Base-by-base conservation (phyloP, 257 asterid species). In the Salvia hispanica region DNA sequence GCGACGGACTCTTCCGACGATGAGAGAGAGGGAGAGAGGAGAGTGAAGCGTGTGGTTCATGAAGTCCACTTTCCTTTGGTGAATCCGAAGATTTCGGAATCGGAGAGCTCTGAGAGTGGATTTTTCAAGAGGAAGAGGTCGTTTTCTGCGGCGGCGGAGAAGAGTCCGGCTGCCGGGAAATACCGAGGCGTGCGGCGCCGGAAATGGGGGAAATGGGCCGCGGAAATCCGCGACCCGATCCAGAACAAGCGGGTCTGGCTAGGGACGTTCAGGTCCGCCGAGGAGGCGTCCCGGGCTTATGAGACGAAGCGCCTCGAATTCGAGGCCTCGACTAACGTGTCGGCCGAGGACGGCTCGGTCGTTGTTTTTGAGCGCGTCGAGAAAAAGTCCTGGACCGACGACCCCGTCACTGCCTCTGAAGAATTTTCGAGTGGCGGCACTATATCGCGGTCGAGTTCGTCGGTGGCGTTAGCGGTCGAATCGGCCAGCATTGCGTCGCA, bases 121-220 rank as follows among this genome's bases (percentile, higher is more conserved):
- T 54, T 18, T 47, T 31, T 57, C 8, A 79, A 69, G 71, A 83
- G 80, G 67, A 75, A 50, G 42, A n/a, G 40, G 40, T 36, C 52
- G 5, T 40, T 66, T 2, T 37, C 73, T 2, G 31, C 31, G 12
- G 58, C 52, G 39, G 15, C 31, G 21, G 75, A 62, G 9, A 44
- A 65, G 0, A 55, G 40, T 18, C 71, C 83, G 0, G 73, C 68
- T 39, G 5, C 77, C 0, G 80, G 78, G 42, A 93, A 81, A 55
- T 80, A 62, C 75, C 75, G 77, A 65, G 99, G 97, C 14, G 97
- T 93, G 6, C 85, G 97, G 0, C 89, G 76, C 61, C 79, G 99
- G 1, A 88, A 86, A 79, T 93, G 97, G 99, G 99, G 99, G 9
- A 90, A 85, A 79, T 93, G 96, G 96, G 99, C 97, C 0, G 97